Conservation (phyloP, 805 yeast genomes). For the Huiozyma naganishii region DNA sequence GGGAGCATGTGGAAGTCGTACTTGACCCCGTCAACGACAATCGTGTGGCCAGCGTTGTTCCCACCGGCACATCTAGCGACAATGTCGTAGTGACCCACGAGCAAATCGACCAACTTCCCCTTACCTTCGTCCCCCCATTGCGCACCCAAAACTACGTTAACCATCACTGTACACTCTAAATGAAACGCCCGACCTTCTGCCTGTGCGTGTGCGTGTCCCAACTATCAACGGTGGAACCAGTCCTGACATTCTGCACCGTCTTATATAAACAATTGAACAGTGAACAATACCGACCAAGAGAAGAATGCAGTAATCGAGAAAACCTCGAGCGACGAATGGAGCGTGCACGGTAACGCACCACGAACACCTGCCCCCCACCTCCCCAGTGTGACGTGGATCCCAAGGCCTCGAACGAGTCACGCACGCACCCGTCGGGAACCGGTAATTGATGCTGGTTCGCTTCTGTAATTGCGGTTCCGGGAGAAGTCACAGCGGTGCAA, state of each 20-base stretch:
- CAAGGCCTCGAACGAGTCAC: too few relatives aligned
- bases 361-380: too few relatives aligned
- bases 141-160: constrained; percentile 83
- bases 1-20: constrained; percentile 99
- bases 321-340: too few relatives aligned
- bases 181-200: neutral
- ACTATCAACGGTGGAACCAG: neutral
- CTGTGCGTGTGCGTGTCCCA: neutral
- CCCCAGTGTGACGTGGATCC: too few relatives aligned
- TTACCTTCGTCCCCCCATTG: constrained; percentile 99
- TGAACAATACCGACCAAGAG: too few relatives aligned
- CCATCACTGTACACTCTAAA: constrained; percentile 20
- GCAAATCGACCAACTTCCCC: constrained; percentile 90
- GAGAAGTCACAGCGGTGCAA: too few relatives aligned
- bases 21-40: constrained; percentile 77
- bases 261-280: too few relatives aligned
- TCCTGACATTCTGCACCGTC: neutral
- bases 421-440: too few relatives aligned
- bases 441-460: too few relatives aligned
- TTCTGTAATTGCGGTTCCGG: too few relatives aligned
- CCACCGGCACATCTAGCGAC: constrained; percentile 99
- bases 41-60: constrained; percentile 98
- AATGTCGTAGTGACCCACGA: constrained; percentile 90
- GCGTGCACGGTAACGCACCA: too few relatives aligned
- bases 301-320: too few relatives aligned